Conservation (phyloP, 768 basidiomycete genomes). For the Hypholoma fasciculare region DNA sequence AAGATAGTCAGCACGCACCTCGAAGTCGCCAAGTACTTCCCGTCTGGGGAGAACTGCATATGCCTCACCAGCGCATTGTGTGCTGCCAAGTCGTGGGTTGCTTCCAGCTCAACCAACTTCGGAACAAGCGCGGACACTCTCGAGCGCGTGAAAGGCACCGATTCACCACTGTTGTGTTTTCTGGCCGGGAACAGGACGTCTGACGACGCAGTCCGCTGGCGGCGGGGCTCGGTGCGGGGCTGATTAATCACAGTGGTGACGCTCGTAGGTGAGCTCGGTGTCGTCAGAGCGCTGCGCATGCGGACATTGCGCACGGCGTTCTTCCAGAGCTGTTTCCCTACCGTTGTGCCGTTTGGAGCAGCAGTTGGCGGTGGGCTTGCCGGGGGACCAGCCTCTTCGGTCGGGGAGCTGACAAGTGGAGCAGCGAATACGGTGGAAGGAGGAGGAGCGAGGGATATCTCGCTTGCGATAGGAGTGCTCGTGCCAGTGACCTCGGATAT, state of each 20-base stretch:
- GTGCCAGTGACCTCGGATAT: slow-evolving; percentile 21
- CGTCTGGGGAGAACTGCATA: slow-evolving; percentile 77
- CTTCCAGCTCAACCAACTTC: slow-evolving; percentile 51
- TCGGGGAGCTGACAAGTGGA: slow-evolving; percentile 19
- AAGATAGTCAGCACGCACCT: slow-evolving; percentile 36
- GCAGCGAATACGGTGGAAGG: slow-evolving; percentile 8
- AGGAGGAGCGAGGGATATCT: slow-evolving; percentile 10
- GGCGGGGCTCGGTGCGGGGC: slow-evolving; percentile 15
- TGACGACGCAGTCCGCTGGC: slow-evolving; percentile 24
- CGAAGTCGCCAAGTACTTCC: slow-evolving; percentile 71
- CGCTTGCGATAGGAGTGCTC: slow-evolving; percentile 15
- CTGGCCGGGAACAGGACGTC: slow-evolving; percentile 9
- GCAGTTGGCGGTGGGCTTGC: not conserved
- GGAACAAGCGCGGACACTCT: slow-evolving; percentile 58
- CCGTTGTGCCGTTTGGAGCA: slow-evolving; percentile 8
- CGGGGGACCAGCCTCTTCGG: slow-evolving; percentile 19
- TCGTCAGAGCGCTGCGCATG: slow-evolving; percentile 29
- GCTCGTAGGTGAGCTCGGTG: not conserved
- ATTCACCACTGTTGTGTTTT: slow-evolving; percentile 20
- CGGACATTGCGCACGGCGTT: slow-evolving; percentile 43
- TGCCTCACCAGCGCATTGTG: slow-evolving; percentile 71
- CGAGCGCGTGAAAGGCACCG: slow-evolving; percentile 36
- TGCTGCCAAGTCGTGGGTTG: slow-evolving; percentile 60
- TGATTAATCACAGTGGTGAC: slow-evolving; percentile 4
- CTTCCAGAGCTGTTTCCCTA: slow-evolving; percentile 44